phyloP scores from a whole-genome alignment of 2,329 filamentous ascomycete genomes.

The Xylariales sp. region DNA sequence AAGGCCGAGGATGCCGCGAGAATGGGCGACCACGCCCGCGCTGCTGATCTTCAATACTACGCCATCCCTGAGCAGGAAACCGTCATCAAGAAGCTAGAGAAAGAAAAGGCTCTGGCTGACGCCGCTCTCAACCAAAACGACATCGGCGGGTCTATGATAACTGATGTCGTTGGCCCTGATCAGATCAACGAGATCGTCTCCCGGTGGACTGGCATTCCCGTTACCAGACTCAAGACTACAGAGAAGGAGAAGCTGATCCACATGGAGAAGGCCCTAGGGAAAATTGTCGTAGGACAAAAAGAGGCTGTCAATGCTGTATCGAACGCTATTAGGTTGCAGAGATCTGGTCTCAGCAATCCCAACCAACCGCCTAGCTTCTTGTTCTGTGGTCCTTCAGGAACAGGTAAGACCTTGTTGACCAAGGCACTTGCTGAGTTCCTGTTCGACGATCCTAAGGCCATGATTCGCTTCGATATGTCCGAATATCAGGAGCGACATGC shows the following conservation, averaged over 20 bases:
- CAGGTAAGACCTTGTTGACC: conserved; percentile 94
- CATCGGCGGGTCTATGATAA: conserved; percentile 69
- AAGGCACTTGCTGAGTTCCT: conserved; percentile 97
- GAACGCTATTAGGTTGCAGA: conserved; percentile 91
- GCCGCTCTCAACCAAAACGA: conserved; percentile 60
- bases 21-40: conserved; percentile 76
- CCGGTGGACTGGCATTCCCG: conserved; percentile 96
- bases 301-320: conserved; percentile 92
- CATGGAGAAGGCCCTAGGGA: conserved; percentile 84
- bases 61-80: conserved; percentile 89
- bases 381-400: conserved; percentile 97
- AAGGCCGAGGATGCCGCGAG: conserved; percentile 93
- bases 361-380: conserved; percentile 97
- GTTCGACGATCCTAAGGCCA: conserved; percentile 93
- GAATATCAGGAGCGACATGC: conserved; percentile 98
- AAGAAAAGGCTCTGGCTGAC: conserved; percentile 74
- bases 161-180: conserved; percentile 90
- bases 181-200: conserved; percentile 99
- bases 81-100: conserved; percentile 76
- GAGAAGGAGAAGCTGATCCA: conserved; percentile 98
- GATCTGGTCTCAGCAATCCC: conserved; percentile 90
- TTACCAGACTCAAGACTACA: conserved; percentile 87
- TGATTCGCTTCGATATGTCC: conserved; percentile 99
- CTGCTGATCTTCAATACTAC: conserved; percentile 94
- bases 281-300: conserved; percentile 87